Base-by-base conservation (phyloP, 768 basidiomycete genomes). In the Agaricus subrufescens region DNA sequence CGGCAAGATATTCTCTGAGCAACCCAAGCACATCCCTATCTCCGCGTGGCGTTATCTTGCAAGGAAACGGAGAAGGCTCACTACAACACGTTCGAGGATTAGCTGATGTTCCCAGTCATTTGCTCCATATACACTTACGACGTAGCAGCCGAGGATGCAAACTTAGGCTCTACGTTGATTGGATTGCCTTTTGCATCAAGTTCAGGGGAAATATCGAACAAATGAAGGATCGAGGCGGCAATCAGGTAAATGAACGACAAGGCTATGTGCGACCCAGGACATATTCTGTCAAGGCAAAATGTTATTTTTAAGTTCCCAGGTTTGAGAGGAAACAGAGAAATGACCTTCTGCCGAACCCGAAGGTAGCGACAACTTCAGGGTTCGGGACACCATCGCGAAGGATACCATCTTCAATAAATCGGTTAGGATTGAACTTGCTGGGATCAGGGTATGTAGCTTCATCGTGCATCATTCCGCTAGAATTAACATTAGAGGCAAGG, bases 251-350 rank as follows among this genome's bases (percentile, higher is more conserved):
- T 14, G 52, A 67, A 74, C 3, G 69, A 58, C 50, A 81, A 77
- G 2, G 78, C 84, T 50, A 84, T 74, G 57, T 79, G 69, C 43
- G 76, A 68, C 10, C 84, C 82, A 10, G 82, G 81, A 60, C 84
- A 85, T 54, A 76, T 70, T 55, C 79, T 80, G 19, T 8, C 11
- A 19, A 19, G 19, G 19, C 19, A 19, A 19, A 19, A 19, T 19
- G 19, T 19, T 19, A 19, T 19, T 19, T 19, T 2, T 60, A 7
- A 19, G 19, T 19, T 19, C 19, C 19, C 19, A 19, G 19, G 19
- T 19, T 19, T 19, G 19, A 19, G 19, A 19, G 19, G 19, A 19
- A 19, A 19, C 19, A n/a, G 38, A 12, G 23, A 26, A 25, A 10
- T 11, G 64, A 45, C 44, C 68, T 59, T 42, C 69, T 43, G 19